Base-by-base conservation (phyloP, 352 stramenopile genomes). In the Phytophthora lateralis region DNA sequence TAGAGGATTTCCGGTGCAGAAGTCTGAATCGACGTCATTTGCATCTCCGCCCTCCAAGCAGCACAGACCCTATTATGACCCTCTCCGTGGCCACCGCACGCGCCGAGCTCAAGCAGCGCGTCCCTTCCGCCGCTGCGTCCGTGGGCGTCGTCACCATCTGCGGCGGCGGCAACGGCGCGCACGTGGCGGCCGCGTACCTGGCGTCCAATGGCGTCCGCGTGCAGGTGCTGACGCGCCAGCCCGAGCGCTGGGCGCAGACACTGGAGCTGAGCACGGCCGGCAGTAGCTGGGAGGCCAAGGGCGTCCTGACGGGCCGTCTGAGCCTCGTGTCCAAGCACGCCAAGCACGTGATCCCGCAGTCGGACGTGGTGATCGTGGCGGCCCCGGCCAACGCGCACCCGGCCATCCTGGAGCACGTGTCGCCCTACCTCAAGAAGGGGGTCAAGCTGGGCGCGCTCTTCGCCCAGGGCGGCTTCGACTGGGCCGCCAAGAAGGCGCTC, bases 391-490 rank as follows among this genome's bases (percentile, higher is more conserved):
- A 97, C 56, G 89, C 88, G 30, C 89, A 97, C 49, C 88, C 91
- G 24, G 74, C 81, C 59, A 91, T 96, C 63, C 68, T 96, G n/a
- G 61, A 69, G 35, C 69, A 82, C 21, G 71, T 97, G 32, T 82
- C 78, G 41, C 88, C 88, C 18, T 85, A 96, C 63, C 60, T 97
- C 27, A 96, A 97, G 63, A 77, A 91, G 46, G 90, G 90, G 15
- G 79, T 83, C 7, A 85, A 85, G 27, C 70, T 97, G 29, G 91
- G 91, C 37, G 89, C 91, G 41, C 71, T 97, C 4, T 97, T 97
- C 52, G 91, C 89, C 14, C 91, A 97, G 55, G 90, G 89, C n/a
- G 90, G 91, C 29, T 97, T 97, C 39, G 91, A 97, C 62, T 97
- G 91, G 91, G 91, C 91, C 1, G 88, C 76, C 21, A 95, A 93